Conservation (phyloP, 2,329 filamentous ascomycete species). For the Hypoxylon sp. region DNA sequence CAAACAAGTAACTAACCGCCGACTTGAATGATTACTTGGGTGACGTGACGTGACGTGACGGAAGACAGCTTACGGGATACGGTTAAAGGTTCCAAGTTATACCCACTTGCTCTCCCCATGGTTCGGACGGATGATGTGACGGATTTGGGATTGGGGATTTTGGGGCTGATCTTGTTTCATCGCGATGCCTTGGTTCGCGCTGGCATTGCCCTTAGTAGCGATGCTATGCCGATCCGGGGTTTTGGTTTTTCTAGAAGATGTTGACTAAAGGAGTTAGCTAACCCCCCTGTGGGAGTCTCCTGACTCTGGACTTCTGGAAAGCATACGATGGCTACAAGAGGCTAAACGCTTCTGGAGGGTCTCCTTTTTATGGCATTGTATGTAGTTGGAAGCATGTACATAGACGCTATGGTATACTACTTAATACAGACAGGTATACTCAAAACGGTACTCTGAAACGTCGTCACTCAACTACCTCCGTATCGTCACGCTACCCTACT, state of each 20-base stretch:
- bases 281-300: background rate
- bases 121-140: slow-evolving; percentile 1
- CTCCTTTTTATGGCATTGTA: slow-evolving; percentile 5
- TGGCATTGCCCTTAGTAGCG: background rate
- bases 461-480: slow-evolving; percentile 24
- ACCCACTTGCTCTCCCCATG: slow-evolving; percentile 1
- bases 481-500: slow-evolving; percentile 8
- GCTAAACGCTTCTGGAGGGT: slow-evolving; percentile 12
- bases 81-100: background rate
- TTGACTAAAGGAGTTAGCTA: background rate
- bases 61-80: background rate
- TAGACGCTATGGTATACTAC: background rate
- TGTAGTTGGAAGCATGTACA: background rate
- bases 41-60: too few species aligned
- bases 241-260: slow-evolving; percentile 7
- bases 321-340: slow-evolving; percentile 9
- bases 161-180: slow-evolving; percentile 39
- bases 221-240: slow-evolving; percentile 26
- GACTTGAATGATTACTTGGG: too few species aligned
- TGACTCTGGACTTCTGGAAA: slow-evolving; percentile 1
- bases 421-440: slow-evolving; percentile 1
- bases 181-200: slow-evolving; percentile 7
- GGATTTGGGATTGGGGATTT: slow-evolving; percentile 34
- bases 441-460: slow-evolving; percentile 16
- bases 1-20: too few species aligned